Base-by-base conservation (phyloP, 2,329 filamentous ascomycete species). In the Hirsutella thompsonii region DNA sequence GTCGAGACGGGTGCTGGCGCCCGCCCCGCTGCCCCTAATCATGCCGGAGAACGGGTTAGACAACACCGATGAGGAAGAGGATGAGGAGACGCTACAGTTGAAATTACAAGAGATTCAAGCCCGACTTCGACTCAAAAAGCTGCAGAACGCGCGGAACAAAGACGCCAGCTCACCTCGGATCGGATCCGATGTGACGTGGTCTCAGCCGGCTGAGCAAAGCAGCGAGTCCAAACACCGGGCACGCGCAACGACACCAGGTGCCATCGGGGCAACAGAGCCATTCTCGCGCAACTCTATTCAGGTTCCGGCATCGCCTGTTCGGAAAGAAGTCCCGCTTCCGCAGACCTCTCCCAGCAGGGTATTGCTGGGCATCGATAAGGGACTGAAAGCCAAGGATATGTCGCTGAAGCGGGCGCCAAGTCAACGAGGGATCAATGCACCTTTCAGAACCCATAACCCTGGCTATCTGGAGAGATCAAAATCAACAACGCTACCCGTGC, bases 71-170 rank as follows among this genome's bases (percentile, higher is more conserved):
- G 77, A 81, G 0, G 81, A 85, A 4, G 83, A 93, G 6, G 89
- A 94, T 50, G 90, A 95, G 59, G 89, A 96, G 66, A 93, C 79
- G 1, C 64, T 96, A 28, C 78, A 93, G 55, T 66, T 98, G 46
- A 81, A 94, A 57, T 67, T 96, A 5, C 80, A 89, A 48, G 87
- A 85, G 42, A 94, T 98, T 44, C 81, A 96, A 59, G 87, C 89
- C 6, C 81, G 83, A 45, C 64, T 96, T 40, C 92, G 82, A 60
- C 62, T 96, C 48, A 96, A 95, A 61, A 88, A 82, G 54, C 65
- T 96, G 13, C 84, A 92, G 57, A 81, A 80, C 55, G 61, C 59
- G 38, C 60, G 51, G 40, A 49, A 43, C 21, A 52, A 44, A 39
- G 46, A 51, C 20, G 42, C 44, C 26, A 38, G 42, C 20, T 41